phyloP scores from a whole-genome alignment of 257 asterid genomes.

The Solanum lignicaule region DNA sequence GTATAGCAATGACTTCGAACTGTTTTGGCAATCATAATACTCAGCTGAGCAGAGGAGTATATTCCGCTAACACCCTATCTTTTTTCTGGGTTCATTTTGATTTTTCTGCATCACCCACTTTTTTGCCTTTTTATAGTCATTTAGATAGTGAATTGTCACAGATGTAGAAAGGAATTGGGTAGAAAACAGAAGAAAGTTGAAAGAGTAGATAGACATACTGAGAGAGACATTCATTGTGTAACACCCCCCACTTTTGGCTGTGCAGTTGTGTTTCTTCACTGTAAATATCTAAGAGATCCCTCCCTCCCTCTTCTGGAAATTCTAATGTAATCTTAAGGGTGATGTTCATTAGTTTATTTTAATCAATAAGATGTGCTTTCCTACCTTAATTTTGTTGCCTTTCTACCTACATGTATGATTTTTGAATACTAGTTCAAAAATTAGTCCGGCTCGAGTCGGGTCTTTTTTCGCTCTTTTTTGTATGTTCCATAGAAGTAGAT shows the following conservation, averaged over 20 bases:
- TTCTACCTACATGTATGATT: not conserved
- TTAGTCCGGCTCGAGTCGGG: not conserved
- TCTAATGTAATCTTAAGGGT: not conserved
- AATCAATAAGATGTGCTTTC: not conserved
- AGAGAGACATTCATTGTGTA: constrained; percentile 36
- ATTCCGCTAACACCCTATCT: constrained; percentile 49
- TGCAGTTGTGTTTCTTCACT: constrained; percentile 33
- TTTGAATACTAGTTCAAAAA: not conserved
- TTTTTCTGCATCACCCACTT: constrained; percentile 1
- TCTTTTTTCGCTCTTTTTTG: no score
- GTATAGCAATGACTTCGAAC: constrained; percentile 83
- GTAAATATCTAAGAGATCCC: constrained; percentile 43
- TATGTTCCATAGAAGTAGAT: not conserved
- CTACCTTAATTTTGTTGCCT: not conserved
- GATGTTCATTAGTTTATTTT: not conserved
- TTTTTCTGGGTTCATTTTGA: constrained; percentile 39
- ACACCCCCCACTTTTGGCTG: constrained; percentile 22
- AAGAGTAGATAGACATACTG: not conserved
- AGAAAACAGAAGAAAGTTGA: constrained; percentile 2
- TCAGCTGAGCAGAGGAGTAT: constrained; percentile 8
- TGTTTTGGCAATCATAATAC: constrained; percentile 86
- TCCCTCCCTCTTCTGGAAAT: constrained; percentile 6
- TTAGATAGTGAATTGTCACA: constrained; percentile 35
- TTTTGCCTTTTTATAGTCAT: constrained; percentile 4
- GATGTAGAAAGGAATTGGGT: constrained; percentile 39